Conservation (phyloP, 805 yeast species). For the Barnettozyma salicaria region DNA sequence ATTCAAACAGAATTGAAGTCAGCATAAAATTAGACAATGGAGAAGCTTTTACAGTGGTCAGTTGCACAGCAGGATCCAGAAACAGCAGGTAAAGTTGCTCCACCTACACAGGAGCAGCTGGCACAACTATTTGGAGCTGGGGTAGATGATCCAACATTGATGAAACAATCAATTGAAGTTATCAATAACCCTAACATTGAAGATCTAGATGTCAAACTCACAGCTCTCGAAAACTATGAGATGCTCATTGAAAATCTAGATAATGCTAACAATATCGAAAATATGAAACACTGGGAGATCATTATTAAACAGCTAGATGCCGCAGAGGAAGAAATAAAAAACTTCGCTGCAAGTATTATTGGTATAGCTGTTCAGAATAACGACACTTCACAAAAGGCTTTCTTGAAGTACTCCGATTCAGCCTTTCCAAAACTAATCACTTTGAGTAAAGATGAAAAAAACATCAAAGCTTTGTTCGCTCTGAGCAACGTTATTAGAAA, state of each 20-base stretch:
- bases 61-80: slow-evolving; percentile 70
- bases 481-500: slow-evolving; percentile 70
- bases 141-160: slow-evolving; percentile 76
- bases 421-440: slow-evolving; percentile 37
- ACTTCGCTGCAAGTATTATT: slow-evolving; percentile 62
- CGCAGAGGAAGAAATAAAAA: slow-evolving; percentile 40
- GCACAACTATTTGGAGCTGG: slow-evolving; percentile 77
- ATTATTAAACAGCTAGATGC: slow-evolving; percentile 49
- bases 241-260: slow-evolving; percentile 91
- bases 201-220: slow-evolving; percentile 54
- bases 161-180: slow-evolving; percentile 69
- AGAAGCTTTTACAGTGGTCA: slow-evolving; percentile 92
- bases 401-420: slow-evolving; percentile 45
- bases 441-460: slow-evolving; percentile 33
- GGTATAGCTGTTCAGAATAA: slow-evolving; percentile 95
- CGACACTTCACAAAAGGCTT: slow-evolving; percentile 63
- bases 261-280: slow-evolving; percentile 89
- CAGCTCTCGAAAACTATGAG: slow-evolving; percentile 86
- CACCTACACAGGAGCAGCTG: slow-evolving; percentile 74
- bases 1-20: neutral
- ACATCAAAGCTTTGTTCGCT: slow-evolving; percentile 70
- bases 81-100: slow-evolving; percentile 55
- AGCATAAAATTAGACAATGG: slow-evolving; percentile 47
- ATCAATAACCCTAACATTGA: slow-evolving; percentile 49
- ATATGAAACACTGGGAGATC: slow-evolving; percentile 73